Base-by-base conservation (phyloP, 306 rosid species). In the Vigna nakashimae region DNA sequence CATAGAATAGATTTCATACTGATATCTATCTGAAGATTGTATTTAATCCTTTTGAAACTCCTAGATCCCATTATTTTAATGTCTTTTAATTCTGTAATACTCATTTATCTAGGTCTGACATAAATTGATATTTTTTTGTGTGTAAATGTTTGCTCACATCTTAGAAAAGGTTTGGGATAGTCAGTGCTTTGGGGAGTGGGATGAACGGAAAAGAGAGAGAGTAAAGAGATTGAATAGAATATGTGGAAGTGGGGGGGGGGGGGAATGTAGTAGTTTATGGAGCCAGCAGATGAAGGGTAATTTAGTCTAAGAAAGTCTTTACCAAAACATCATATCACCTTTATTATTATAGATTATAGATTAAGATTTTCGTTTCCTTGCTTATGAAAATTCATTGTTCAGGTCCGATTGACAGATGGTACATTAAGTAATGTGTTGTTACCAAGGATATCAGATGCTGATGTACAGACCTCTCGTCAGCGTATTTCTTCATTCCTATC, bases 401-500 rank as follows among this genome's bases (percentile, higher is more conserved):
- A 92, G 98, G 97, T 85, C 40, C 93, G 89, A 69, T 76, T 90
- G 83, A 81, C 88, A 36, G 99, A 92, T 78, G 86, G 88, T 62
- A 50, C 88, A 58, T 80, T 82, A 80, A 79, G 88, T 46, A 91
- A 89, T 76, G 89, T 83, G 57, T 73, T 83, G 52, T 70, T 88
- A 75, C 94, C 88, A 0, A 92, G 91, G 66, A 82, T 91, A 78
- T 88, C 92, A n/a, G 99, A 92, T 79, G 86, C 79, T 81, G 97
- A 90, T 80, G 65, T 90, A 80, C 97, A 87, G 88, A 86, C 90
- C 76, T 92, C 99, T 16, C 89, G 91, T 58, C 97, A 88, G 73
- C 91, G 91, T 42, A 84, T 96, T 56, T 87, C 97, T 85, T 84
- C 76, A 36, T 92, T 92, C 87, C 82, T 96, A 90, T 92, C 96